Conservation (phyloP, 169 alveolate species). For the Plasmodium reichenowi region DNA sequence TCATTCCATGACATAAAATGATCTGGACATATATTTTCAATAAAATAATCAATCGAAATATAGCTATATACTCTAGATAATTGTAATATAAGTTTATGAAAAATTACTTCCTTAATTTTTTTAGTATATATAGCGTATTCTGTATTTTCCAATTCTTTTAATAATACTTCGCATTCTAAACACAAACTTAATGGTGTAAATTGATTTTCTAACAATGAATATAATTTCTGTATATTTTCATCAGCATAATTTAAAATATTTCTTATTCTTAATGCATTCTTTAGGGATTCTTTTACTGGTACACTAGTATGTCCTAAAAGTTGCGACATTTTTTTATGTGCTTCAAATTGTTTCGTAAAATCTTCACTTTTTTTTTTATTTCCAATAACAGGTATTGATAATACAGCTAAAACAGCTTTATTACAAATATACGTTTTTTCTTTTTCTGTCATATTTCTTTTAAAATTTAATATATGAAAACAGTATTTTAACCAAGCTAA, state of each 20-base stretch:
- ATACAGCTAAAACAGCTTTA: conserved; percentile 90
- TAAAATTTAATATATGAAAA: conserved; percentile 88
- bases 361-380: conserved; percentile 78
- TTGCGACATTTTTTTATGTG: conserved; percentile 89
- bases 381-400: conserved; percentile 84
- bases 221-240: conserved; percentile 85
- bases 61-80: conserved; percentile 89
- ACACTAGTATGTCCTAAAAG: conserved; percentile 88
- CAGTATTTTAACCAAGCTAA: conserved; percentile 90
- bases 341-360: conserved; percentile 82
- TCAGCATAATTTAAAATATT: conserved; percentile 84
- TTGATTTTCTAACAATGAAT: conserved; percentile 85
- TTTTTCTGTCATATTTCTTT: conserved; percentile 86
- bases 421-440: conserved; percentile 86
- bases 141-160: conserved; percentile 75
- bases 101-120: conserved; percentile 88
- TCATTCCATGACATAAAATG: conserved; percentile 90
- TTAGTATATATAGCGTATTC: conserved; percentile 79
- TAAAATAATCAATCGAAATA: conserved; percentile 89
- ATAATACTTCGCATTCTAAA: conserved; percentile 77
- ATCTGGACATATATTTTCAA: conserved; percentile 88
- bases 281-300: conserved; percentile 91
- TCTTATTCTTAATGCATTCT: conserved; percentile 84
- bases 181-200: conserved; percentile 85
- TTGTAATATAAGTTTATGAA: conserved; percentile 87